A percentile compares a stretch with the other conserved stretches of the same genome.
These are phyloP conservation scores for Sisymbrium irio DNA, from an alignment of 345 rosid species.

Conservation along the genomic window DNA sequence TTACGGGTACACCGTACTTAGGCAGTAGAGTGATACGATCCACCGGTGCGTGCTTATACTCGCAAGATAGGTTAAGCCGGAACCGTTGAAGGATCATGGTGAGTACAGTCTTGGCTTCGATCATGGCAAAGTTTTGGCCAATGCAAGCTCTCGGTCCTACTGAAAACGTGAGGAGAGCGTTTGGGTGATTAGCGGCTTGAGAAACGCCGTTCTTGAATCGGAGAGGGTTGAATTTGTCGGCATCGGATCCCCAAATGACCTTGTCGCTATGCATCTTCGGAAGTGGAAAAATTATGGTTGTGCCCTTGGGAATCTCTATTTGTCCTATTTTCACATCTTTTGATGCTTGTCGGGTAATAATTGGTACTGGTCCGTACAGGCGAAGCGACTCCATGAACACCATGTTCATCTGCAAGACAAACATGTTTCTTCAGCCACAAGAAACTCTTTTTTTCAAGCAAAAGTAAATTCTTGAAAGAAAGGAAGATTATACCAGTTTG, in stretches of 20 bases:
- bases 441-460: constrained; percentile 5
- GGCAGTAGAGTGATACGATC: constrained; percentile 39
- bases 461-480: neutral
- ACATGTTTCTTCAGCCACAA: constrained; percentile 6
- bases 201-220: constrained; percentile 43
- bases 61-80: constrained; percentile 33
- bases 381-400: constrained; percentile 60
- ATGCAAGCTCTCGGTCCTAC: constrained; percentile 60
- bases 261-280: constrained; percentile 43
- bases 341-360: constrained; percentile 24
- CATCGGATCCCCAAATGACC: constrained; percentile 62
- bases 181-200: constrained; percentile 48
- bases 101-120: constrained; percentile 29
- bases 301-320: constrained; percentile 48
- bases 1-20: constrained; percentile 39
- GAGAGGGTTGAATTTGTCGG: constrained; percentile 51
- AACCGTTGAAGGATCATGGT: constrained; percentile 45
- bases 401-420: constrained; percentile 47
- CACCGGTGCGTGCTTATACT: constrained; percentile 46
- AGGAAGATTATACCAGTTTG: constrained; percentile 35
- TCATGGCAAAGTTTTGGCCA: constrained; percentile 50
- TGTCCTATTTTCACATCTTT: constrained; percentile 45
- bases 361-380: constrained; percentile 48
- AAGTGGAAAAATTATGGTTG: constrained; percentile 21
- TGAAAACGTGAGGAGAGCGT: constrained; percentile 49